These are phyloP conservation scores for Macadamia tetraphylla DNA, from an alignment of 164 flowering plant species.

Conservation along the genomic window DNA sequence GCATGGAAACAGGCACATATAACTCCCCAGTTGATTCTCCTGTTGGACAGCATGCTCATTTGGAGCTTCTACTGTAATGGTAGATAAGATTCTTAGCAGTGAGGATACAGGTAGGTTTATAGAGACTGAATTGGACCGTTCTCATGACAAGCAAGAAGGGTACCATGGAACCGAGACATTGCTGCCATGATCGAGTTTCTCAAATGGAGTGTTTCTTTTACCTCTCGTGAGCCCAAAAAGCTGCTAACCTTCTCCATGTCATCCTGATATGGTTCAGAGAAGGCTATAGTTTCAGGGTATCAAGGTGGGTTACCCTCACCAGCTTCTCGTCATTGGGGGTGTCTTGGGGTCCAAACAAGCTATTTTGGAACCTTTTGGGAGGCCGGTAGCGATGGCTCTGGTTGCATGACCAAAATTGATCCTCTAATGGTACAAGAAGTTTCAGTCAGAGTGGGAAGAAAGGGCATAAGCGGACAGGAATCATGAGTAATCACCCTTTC, in stretches of 20 bases:
- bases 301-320: too few relatives aligned
- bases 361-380: too few relatives aligned
- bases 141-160: background rate
- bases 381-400: too few relatives aligned
- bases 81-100: background rate
- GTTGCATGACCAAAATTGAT: too few relatives aligned
- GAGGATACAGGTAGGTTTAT: background rate
- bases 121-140: background rate
- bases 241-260: slow-evolving; percentile 15
- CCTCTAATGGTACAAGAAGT: too few relatives aligned
- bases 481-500: too few relatives aligned
- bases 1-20: background rate
- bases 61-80: slow-evolving; percentile 4
- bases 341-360: too few relatives aligned
- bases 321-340: too few relatives aligned
- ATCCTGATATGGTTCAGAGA: slow-evolving; percentile 1
- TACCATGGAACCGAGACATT: background rate
- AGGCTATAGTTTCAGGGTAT: too few relatives aligned
- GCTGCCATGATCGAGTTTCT: background rate
- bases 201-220: too few relatives aligned
- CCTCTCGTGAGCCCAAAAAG: slow-evolving; percentile 7
- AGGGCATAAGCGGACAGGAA: too few relatives aligned
- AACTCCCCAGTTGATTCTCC: background rate
- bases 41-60: slow-evolving; percentile 3
- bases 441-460: too few relatives aligned